These are phyloP conservation scores for Evernia prunastri DNA, from an alignment of 495 filamentous ascomycete genomes.

Conservation along the genomic window DNA sequence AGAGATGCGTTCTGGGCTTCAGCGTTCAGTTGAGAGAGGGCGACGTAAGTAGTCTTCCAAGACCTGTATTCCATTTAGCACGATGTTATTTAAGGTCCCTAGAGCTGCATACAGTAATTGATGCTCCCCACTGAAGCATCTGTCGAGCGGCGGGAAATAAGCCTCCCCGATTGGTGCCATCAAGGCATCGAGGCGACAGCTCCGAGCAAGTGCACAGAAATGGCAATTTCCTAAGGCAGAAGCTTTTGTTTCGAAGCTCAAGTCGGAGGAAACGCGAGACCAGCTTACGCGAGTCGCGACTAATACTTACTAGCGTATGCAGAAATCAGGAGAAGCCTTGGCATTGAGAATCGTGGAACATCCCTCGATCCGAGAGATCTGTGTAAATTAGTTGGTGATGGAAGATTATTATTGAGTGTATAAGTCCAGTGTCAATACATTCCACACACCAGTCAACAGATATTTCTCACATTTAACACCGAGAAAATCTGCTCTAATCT, in stretches of 20 bases:
- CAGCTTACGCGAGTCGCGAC: too few relatives aligned
- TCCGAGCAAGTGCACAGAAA: neutral
- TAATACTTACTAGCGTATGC: slow-evolving; percentile 2
- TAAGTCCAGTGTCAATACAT: neutral
- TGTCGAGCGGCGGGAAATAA: slow-evolving; percentile 60
- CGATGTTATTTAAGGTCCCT: slow-evolving; percentile 18
- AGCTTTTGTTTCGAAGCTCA: too few relatives aligned
- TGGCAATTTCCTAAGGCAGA: neutral
- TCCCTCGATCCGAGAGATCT: too few relatives aligned
- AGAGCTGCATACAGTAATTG: slow-evolving; percentile 48
- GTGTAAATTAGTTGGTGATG: too few relatives aligned
- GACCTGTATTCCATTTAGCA: slow-evolving; percentile 47
- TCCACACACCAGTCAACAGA: neutral
- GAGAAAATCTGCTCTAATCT: neutral
- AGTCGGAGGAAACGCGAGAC: slow-evolving; percentile 7
- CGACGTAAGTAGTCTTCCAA: slow-evolving; percentile 66
- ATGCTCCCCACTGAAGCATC: slow-evolving; percentile 52
- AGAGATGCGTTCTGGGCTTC: slow-evolving; percentile 33
- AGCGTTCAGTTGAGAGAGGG: slow-evolving; percentile 49
- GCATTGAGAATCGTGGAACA: too few relatives aligned
- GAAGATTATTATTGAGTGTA: too few relatives aligned
- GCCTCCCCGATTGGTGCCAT: slow-evolving; percentile 61
- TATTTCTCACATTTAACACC: neutral
- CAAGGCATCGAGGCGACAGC: slow-evolving; percentile 29
- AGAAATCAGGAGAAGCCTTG: too few relatives aligned